Base-by-base conservation (phyloP, 345 rosid genomes). In the Populus ilicifolia region DNA sequence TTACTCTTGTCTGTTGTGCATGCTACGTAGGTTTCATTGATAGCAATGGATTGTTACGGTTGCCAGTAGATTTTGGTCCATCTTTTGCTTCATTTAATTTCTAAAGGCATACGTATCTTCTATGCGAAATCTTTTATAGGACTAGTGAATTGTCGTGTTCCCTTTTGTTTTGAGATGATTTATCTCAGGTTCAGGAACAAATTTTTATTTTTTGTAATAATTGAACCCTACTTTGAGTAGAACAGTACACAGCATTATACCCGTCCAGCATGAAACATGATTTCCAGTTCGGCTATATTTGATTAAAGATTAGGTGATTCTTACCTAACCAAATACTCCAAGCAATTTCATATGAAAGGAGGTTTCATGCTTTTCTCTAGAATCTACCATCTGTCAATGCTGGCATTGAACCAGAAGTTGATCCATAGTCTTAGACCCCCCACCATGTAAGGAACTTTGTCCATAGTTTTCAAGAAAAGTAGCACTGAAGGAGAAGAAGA, bases 21-120 rank as follows among this genome's bases (percentile, higher is more conserved):
- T 81, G 89, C 79, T 67, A 83, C 2, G 89, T 78, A 81, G 80
- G 89, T 81, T 80, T 85, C 88, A 78, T 36, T 63, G 80, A 73
- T 23, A 72, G 79, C n/a, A 81, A 78, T 39, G 59, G 79, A 43
- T 29, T 25, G 30, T 61, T 17, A 30, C 3, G n/a, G 25, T 25
- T 16, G 72, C 63, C 70, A 50, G 61, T 16, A 52, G 35, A 48
- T 46, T 43, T 48, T 67, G 65, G 73, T 43, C 74, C 77, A 3
- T 65, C n/a, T 44, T 35, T 10, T 59, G 77, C 70, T 83, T 81
- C 81, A 67, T 80, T 80, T 74, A 73, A 46, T 83, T 54, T 62
- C 62, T 71, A 68, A 69, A 69, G 83, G 5, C 23, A 16, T 8
- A 35, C 3, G 39, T 36, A 20, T 33, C 23, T 67, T 20, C 6